A percentile compares a stretch with the other conserved stretches of the same genome.
These are phyloP conservation scores for Ustilago curta DNA, from an alignment of 1,284 basidiomycete species.

Conservation along the genomic window DNA sequence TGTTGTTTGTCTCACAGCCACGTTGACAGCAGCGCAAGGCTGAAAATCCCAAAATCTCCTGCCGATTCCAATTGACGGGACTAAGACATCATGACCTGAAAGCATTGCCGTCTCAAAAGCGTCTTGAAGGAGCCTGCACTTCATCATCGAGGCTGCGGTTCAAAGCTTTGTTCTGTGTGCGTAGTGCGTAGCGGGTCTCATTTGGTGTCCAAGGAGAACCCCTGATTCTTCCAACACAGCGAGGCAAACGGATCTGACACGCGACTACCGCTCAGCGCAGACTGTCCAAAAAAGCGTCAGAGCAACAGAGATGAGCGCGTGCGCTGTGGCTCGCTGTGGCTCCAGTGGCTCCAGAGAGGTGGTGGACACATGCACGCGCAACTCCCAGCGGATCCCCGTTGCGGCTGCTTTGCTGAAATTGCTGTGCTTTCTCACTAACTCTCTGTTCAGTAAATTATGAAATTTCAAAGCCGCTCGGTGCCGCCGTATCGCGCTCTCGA, in stretches of 20 bases:
- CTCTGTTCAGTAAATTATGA: background rate
- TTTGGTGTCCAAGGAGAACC: background rate
- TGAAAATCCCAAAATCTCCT: background rate
- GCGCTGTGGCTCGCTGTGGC: too few relatives aligned
- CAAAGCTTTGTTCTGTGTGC: slow-evolving; percentile 1
- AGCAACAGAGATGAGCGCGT: background rate
- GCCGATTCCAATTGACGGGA: too few relatives aligned
- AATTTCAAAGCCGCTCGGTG: slow-evolving; percentile 2
- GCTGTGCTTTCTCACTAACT: slow-evolving; percentile 12
- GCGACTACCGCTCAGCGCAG: background rate
- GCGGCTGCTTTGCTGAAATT: slow-evolving; percentile 5
- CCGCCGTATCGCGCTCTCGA: slow-evolving; percentile 5
- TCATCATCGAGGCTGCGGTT: background rate
- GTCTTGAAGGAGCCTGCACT: background rate
- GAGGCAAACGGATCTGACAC: background rate
- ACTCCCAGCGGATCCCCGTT: slow-evolving; percentile 15
- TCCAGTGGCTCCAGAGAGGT: too few relatives aligned
- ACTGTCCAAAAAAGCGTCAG: too few relatives aligned
- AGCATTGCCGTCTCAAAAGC: background rate
- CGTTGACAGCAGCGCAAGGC: background rate
- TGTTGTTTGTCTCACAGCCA: slow-evolving; percentile 4
- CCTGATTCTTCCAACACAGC: background rate
- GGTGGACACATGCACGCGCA: slow-evolving; percentile 10
- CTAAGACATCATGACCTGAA: background rate
- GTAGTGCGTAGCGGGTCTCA: background rate